Percentiles rank a stretch among this genome's conserved stretches.
Conservation (phyloP, 1,284 basidiomycete species). For the Cryptococcus deneoformans region DNA sequence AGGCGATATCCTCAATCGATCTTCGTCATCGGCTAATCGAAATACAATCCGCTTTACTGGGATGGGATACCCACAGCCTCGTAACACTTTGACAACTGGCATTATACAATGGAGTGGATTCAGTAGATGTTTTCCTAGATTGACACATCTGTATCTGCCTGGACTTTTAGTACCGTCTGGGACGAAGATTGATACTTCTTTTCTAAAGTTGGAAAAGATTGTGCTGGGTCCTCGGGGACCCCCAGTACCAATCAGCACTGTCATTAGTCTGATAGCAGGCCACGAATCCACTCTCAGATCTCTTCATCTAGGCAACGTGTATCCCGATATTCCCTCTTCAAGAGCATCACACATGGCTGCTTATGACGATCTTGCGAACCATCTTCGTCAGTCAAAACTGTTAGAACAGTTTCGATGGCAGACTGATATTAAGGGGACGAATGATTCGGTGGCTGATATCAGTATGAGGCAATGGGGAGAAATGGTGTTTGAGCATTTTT, state of each 20-base stretch:
- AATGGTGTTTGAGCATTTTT: neutral
- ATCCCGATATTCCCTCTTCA: neutral
- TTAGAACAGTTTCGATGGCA: constrained; percentile 17
- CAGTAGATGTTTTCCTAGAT: neutral
- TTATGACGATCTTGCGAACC: constrained; percentile 5
- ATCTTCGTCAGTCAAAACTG: constrained; percentile 6
- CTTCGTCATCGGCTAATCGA: neutral
- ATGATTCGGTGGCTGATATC: neutral
- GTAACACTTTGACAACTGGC: constrained; percentile 7
- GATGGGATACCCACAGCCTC: constrained; percentile 12
- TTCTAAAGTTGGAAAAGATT: constrained; percentile 17
- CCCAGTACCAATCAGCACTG: constrained; percentile 19
- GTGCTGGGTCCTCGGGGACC: constrained; percentile 16
- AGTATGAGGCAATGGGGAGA: neutral
- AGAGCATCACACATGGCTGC: neutral
- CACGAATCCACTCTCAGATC: constrained; percentile 14
- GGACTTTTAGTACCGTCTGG: constrained; percentile 18
- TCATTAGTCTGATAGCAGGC: constrained; percentile 11
- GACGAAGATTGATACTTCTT: constrained; percentile 8
- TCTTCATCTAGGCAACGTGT: constrained; percentile 22
- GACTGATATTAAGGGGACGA: constrained; percentile 5
- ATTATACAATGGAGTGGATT: constrained; percentile 15
- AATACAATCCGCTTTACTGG: neutral
- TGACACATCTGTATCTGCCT: constrained; percentile 19
- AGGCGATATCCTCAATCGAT: constrained; percentile 1